A percentile compares a stretch with the other conserved stretches of the same genome.
Conservation (phyloP, 73 alveolate genomes). For the Uronychia binucleata region DNA sequence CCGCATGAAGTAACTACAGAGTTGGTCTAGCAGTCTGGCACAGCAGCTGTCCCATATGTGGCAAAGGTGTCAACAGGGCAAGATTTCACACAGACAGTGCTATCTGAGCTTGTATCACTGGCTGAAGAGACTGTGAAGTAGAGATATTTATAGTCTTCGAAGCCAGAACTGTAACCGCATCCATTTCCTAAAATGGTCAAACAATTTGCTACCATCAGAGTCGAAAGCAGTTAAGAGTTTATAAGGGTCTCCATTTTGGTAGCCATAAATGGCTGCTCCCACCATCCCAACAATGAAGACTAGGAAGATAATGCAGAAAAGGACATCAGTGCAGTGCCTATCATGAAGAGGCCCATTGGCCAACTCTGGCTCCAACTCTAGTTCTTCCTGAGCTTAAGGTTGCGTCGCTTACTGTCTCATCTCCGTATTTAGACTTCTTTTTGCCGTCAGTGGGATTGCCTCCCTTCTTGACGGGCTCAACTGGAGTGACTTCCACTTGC, state of each 20-base stretch:
- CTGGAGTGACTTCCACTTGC: not conserved
- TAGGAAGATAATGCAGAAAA: slow-evolving; percentile 86
- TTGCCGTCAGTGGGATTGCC: not conserved
- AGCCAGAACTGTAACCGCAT: slow-evolving; percentile 56
- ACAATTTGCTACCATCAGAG: slow-evolving; percentile 78
- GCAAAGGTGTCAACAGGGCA: too few species aligned
- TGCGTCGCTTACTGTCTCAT: not conserved
- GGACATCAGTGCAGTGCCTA: slow-evolving; percentile 89
- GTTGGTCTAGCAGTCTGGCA: not conserved
- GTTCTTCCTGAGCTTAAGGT: not conserved
- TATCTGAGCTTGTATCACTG: not conserved
- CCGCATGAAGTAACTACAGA: not conserved
- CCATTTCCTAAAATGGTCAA: slow-evolving; percentile 30
- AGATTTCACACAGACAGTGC: slow-evolving; percentile 40
- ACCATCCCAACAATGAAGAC: slow-evolving; percentile 76
- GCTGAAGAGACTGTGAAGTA: slow-evolving; percentile 17
- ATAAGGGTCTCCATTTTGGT: slow-evolving; percentile 82
- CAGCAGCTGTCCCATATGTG: not conserved
- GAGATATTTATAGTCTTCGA: slow-evolving; percentile 57
- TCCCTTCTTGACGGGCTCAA: not conserved
- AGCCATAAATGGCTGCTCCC: slow-evolving; percentile 77
- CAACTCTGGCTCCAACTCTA: slow-evolving; percentile 23
- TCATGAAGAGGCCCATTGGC: slow-evolving; percentile 93
- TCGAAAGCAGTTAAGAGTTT: slow-evolving; percentile 82
- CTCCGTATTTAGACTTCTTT: slow-evolving; percentile 7